Conservation (phyloP, 2,329 filamentous ascomycete genomes). For the Cladosporium sp. region DNA sequence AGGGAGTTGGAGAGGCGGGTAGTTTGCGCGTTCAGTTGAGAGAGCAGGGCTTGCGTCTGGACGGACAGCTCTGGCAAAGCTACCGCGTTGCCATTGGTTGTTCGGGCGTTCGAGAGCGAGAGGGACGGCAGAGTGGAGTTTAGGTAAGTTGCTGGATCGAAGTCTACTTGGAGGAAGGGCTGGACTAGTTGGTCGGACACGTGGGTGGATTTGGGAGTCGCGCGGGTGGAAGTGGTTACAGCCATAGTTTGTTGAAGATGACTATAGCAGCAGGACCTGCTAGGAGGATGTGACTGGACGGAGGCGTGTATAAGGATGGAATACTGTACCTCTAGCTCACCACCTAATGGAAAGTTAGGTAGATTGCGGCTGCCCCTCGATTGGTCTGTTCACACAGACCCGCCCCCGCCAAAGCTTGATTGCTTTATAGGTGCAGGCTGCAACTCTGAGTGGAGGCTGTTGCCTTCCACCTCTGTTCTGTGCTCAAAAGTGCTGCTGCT, state of each 20-base stretch:
- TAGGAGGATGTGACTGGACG: neutral
- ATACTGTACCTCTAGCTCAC: neutral
- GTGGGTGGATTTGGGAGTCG: constrained; percentile 55
- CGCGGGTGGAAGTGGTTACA: neutral
- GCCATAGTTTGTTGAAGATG: constrained; percentile 6
- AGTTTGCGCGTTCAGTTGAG: constrained; percentile 85
- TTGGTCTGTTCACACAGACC: neutral
- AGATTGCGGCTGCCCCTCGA: neutral
- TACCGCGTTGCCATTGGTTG: constrained; percentile 44
- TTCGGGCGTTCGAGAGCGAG: constrained; percentile 45
- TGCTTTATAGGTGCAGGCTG: neutral
- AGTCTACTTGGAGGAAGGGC: constrained; percentile 73
- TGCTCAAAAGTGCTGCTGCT: neutral
- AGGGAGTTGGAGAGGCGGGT: constrained; percentile 77
- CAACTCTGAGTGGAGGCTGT: constrained; percentile 1
- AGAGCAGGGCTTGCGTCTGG: constrained; percentile 80
- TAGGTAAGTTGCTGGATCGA: constrained; percentile 83
- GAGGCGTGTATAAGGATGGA: neutral
- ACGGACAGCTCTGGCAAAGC: constrained; percentile 75
- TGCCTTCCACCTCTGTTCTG: neutral
- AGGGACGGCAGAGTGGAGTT: constrained; percentile 76
- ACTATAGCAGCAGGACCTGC: neutral
- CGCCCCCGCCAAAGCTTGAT: constrained; percentile 10
- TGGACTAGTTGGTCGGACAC: constrained; percentile 71
- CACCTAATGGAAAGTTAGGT: constrained; percentile 1